Evolutionary conservation across 2,329 filamentous ascomycete genomes (phyloP).

Genomic region (Boeremia exigua): DNA sequence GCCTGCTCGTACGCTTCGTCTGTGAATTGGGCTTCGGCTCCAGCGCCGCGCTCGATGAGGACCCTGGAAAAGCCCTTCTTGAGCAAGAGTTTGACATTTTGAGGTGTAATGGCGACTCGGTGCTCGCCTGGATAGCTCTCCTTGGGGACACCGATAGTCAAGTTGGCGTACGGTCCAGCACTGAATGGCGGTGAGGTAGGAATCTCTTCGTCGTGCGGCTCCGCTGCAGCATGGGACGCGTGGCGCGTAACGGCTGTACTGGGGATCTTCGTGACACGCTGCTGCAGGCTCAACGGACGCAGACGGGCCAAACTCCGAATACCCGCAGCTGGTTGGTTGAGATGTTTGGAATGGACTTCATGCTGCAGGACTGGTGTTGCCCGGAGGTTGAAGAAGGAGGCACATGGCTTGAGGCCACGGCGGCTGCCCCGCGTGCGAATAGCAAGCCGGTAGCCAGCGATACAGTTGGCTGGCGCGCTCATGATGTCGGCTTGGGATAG

Average conservation of each 20-base stretch:
- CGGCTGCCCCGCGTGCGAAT: constrained; percentile 29
- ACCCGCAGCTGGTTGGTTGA: constrained; percentile 24
- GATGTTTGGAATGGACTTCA: constrained; percentile 24
- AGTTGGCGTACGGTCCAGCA: constrained; percentile 67
- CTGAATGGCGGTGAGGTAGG: constrained; percentile 45
- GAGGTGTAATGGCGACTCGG: constrained; percentile 82
- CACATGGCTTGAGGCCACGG: constrained; percentile 14
- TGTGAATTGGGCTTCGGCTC: constrained; percentile 75
- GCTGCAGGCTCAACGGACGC: constrained; percentile 40
- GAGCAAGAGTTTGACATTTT: constrained; percentile 79
- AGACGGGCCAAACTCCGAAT: constrained; percentile 34
- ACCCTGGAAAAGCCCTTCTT: constrained; percentile 85
- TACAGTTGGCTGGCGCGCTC: constrained; percentile 35
- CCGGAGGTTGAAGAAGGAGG: constrained; percentile 18
- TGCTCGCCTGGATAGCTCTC: constrained; percentile 82
- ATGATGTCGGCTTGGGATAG: constrained; percentile 37
- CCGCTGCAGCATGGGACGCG: constrained; percentile 41
- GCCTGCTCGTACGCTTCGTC: constrained; percentile 79
- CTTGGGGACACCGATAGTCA: constrained; percentile 79
- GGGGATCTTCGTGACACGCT: constrained; percentile 29
- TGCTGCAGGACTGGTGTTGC: constrained; percentile 28
- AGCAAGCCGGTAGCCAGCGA: constrained; percentile 37
- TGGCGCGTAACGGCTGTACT: constrained; percentile 36
- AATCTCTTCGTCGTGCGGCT: constrained; percentile 45
- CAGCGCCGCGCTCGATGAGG: constrained; percentile 81